Conservation (phyloP, 345 rosid species). For the Salix viminalis region DNA sequence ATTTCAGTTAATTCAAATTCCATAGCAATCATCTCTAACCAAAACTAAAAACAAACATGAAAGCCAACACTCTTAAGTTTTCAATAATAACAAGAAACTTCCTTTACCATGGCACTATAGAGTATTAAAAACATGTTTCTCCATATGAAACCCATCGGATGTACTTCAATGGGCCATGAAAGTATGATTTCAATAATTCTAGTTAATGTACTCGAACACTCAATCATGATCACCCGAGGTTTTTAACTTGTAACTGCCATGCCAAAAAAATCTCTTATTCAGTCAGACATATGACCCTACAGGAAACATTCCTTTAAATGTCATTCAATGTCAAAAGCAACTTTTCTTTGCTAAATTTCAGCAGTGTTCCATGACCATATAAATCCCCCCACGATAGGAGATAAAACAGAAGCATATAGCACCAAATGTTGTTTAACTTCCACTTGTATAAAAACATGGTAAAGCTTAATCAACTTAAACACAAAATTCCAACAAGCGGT, state of each 20-base stretch:
- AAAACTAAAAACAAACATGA: background rate
- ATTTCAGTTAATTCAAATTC: background rate
- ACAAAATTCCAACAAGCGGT: too few species aligned
- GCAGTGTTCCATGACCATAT: background rate
- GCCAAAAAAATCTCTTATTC: background rate
- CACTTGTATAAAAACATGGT: background rate
- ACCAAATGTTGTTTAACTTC: background rate
- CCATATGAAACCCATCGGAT: background rate
- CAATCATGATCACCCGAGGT: background rate
- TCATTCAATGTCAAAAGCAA: background rate
- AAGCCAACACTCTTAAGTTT: background rate
- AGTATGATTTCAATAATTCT: background rate
- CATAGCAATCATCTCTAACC: background rate
- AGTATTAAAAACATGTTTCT: background rate
- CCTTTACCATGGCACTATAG: background rate
- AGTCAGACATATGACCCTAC: background rate
- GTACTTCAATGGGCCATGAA: background rate
- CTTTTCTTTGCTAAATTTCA: background rate
- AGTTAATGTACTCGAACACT: background rate
- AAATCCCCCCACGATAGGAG: background rate
- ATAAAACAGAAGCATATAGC: background rate
- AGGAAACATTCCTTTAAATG: background rate
- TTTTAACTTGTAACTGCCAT: background rate
- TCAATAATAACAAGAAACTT: background rate
- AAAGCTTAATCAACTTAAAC: background rate